Evolutionary conservation across 208 protist species (phyloP), one percentile per base, ranked within the genome.

Genomic region (Wallacemonas sp.): DNA sequence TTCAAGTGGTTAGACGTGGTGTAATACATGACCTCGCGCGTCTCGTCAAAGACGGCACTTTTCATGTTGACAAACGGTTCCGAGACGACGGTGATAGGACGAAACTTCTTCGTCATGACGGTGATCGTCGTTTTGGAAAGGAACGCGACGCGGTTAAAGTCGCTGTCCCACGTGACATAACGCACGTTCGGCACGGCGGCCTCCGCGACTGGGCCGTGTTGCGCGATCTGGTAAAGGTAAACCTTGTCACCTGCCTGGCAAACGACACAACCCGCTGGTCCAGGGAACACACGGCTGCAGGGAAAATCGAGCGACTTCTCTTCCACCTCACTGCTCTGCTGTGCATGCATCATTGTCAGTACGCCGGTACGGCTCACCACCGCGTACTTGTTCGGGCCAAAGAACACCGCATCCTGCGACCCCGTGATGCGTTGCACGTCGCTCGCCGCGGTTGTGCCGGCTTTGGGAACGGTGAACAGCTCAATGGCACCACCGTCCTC

Each of bases 1-100:
- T 99, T 99, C 48, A 99, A 89, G 76, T 99, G 98, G 78, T 97
- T 98, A 1, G 89, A 77, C 2, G 98, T 99, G 15, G 94, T 98
- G 81, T 99, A 99, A 57, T 99, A 94, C 38, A 99, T 96, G 5
- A 99, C 88, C 33, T 98, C 91, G 64, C 96, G 81, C 45, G 76
- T 79, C 58, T 94, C 87, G 57, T 96, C 87, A 63, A 96, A 96
- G 22, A 69, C 92, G 63, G 87, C 98, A 38, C 83, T 94, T 84
- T 99, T 99, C 54, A 99, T 93, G 22, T 91, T 78, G 12, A 96
- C 86, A n/a, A 80, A 95, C 34, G 75, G 68, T 83, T 99, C 98
- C 42, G 93, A 41, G 6, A 99, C 66, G 42, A 76, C 91, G 60
- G 90, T 90, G 52, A 98, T 85, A 15, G 79, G 83, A 52, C 97